Percentiles rank a stretch among this genome's conserved stretches.
These are phyloP conservation scores for Pyricularia sp. DNA, from an alignment of 2,329 filamentous ascomycete species.

Conservation along the genomic window DNA sequence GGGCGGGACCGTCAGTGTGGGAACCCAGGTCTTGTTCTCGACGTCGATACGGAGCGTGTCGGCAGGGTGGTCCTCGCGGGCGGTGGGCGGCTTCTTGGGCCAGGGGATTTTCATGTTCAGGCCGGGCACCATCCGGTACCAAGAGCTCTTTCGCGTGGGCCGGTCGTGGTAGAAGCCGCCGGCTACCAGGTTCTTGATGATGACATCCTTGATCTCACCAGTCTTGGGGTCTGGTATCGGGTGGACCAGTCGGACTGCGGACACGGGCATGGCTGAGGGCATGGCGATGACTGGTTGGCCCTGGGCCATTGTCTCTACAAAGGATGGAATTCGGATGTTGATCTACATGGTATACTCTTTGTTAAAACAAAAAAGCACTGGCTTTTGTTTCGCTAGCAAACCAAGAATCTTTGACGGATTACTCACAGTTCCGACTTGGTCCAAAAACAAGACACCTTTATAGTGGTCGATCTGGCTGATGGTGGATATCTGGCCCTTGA, in stretches of 20 bases:
- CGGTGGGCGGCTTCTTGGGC: constrained; percentile 44
- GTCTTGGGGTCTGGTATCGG: constrained; percentile 59
- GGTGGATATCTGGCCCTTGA: constrained; percentile 76
- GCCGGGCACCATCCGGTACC: constrained; percentile 56
- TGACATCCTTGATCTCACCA: constrained; percentile 58
- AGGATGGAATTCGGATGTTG: constrained; percentile 30
- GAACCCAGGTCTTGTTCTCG: constrained; percentile 66
- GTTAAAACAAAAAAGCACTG: not conserved
- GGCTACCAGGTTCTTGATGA: constrained; percentile 63
- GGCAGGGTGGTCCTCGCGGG: constrained; percentile 41
- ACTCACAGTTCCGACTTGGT: constrained; percentile 55
- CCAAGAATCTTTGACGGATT: not conserved
- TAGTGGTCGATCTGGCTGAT: constrained; percentile 47
- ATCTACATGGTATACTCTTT: constrained; percentile 15
- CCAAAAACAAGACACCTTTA: constrained; percentile 50
- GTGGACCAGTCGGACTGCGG: constrained; percentile 72
- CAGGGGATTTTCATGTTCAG: constrained; percentile 68
- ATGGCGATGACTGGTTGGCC: constrained; percentile 30
- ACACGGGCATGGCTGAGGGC: constrained; percentile 53
- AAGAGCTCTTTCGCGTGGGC: constrained; percentile 34
- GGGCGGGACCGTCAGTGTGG: constrained; percentile 67
- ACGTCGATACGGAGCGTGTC: constrained; percentile 74
- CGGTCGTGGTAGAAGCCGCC: constrained; percentile 40
- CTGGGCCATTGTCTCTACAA: constrained; percentile 24
- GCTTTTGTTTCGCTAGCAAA: not conserved